These are phyloP conservation scores for Penicillium frequentans DNA, from an alignment of 2,329 filamentous ascomycete species.

Conservation along the genomic window DNA sequence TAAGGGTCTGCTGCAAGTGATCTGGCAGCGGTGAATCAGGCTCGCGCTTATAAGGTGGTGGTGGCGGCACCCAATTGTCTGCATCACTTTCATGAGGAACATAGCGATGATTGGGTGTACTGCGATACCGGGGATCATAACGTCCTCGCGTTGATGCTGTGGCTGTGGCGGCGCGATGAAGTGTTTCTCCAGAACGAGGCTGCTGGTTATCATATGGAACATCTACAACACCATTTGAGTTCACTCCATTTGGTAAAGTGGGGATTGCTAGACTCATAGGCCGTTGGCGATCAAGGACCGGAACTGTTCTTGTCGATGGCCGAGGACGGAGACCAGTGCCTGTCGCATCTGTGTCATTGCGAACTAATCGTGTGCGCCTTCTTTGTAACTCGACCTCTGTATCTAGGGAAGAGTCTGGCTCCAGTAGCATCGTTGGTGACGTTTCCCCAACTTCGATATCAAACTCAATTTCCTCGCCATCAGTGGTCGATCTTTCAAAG, in stretches of 20 bases:
- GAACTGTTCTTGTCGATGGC: conserved; percentile 18
- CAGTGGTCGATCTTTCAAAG: conserved; percentile 63
- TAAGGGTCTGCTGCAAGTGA: conserved; percentile 33
- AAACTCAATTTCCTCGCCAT: conserved; percentile 60
- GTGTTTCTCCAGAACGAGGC: conserved; percentile 67
- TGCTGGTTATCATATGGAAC: conserved; percentile 71
- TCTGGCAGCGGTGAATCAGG: conserved; percentile 40
- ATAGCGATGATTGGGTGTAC: conserved; percentile 48
- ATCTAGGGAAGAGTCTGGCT: conserved; percentile 72
- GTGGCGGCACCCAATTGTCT: conserved; percentile 84
- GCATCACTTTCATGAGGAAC: conserved; percentile 84
- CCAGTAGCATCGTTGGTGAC: conserved; percentile 68
- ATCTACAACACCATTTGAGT: conserved; percentile 41
- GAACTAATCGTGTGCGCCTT: conserved; percentile 67
- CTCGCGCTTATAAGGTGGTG: conserved; percentile 66
- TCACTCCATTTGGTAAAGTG: conserved; percentile 14
- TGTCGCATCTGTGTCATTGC: conserved; percentile 45
- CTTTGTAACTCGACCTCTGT: conserved; percentile 78
- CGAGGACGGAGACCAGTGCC: conserved; percentile 39
- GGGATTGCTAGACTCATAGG: conserved; percentile 31
- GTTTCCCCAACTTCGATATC: conserved; percentile 73
- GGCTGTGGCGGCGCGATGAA: conserved; percentile 71
- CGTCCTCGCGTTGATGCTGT: conserved; percentile 70
- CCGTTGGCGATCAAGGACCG: conserved; percentile 26
- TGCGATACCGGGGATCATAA: conserved; percentile 54